phyloP scores from a whole-genome alignment of 1,284 basidiomycete genomes.

The Sanghuangporus baumii region DNA sequence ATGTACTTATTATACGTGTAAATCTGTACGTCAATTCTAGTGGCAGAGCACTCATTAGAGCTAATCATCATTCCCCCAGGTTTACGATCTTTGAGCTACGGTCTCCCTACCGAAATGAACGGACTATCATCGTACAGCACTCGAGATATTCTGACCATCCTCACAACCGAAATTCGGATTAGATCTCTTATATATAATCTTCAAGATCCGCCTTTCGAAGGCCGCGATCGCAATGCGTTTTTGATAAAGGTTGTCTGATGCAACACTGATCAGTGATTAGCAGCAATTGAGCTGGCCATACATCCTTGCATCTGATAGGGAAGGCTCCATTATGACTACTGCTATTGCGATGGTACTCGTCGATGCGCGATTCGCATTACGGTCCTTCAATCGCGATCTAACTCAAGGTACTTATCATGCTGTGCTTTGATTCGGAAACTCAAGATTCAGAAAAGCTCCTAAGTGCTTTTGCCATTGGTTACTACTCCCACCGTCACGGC shows the following conservation, averaged over 20 bases:
- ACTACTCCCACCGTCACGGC: background rate
- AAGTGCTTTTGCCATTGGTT: background rate
- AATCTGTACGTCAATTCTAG: too few species aligned
- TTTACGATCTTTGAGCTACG: background rate
- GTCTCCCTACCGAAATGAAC: background rate
- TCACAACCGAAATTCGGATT: background rate
- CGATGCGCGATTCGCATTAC: too few species aligned
- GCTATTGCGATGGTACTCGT: background rate
- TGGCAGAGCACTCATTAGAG: too few species aligned
- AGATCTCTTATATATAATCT: background rate
- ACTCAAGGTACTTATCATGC: background rate
- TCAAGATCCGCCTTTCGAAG: background rate
- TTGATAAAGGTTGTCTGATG: slow-evolving; percentile 1
- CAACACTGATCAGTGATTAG: background rate
- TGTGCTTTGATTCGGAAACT: background rate
- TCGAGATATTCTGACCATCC: background rate
- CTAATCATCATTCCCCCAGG: background rate
- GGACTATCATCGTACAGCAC: background rate
- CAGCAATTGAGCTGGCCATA: background rate
- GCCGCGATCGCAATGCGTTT: background rate
- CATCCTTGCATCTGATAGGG: background rate
- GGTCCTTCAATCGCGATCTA: background rate
- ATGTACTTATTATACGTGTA: too few species aligned
- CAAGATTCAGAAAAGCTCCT: background rate
- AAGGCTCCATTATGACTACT: background rate